A percentile compares a stretch with the other conserved stretches of the same genome.
These are phyloP conservation scores for Capronia coronata DNA, from an alignment of 2,329 filamentous ascomycete species.

Conservation along the genomic window DNA sequence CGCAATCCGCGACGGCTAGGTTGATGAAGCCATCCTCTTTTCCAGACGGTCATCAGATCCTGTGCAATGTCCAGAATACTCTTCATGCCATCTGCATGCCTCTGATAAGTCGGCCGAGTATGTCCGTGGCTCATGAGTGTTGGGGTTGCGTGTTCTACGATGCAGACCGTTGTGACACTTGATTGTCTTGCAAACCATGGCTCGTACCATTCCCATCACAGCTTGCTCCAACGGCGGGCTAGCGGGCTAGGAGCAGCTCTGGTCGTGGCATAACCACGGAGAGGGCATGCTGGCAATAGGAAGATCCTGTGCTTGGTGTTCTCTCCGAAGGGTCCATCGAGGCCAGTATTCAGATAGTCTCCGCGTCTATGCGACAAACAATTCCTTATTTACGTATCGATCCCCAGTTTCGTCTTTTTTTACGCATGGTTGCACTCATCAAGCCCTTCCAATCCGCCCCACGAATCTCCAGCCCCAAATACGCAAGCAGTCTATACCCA, in stretches of 20 bases:
- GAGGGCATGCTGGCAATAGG: conserved; percentile 51
- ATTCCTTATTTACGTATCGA: too few species aligned
- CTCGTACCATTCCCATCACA: conserved; percentile 25
- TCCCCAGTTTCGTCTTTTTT: too few species aligned
- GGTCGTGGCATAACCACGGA: conserved; percentile 47
- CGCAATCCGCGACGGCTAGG: too few species aligned
- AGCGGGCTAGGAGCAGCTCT: conserved; percentile 54
- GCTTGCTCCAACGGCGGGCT: conserved; percentile 51
- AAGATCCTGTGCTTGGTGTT: conserved; percentile 35
- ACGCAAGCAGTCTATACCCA: conserved; percentile 55
- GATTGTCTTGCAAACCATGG: conserved; percentile 4
- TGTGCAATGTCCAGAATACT: too few species aligned
- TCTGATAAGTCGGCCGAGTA: too few species aligned
- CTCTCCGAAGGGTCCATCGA: conserved; percentile 31
- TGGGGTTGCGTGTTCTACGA: too few species aligned
- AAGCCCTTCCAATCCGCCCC: conserved; percentile 22
- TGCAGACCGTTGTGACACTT: too few species aligned
- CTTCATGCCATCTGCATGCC: too few species aligned
- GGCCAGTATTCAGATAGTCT: conserved; percentile 23
- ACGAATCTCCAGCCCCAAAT: conserved; percentile 33
- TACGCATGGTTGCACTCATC: not conserved
- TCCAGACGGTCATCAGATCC: too few species aligned
- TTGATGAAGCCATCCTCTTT: too few species aligned
- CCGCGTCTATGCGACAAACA: not conserved
- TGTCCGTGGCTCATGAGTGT: too few species aligned